phyloP scores from a whole-genome alignment of 164 flowering plant genomes.

The Sedum album region DNA sequence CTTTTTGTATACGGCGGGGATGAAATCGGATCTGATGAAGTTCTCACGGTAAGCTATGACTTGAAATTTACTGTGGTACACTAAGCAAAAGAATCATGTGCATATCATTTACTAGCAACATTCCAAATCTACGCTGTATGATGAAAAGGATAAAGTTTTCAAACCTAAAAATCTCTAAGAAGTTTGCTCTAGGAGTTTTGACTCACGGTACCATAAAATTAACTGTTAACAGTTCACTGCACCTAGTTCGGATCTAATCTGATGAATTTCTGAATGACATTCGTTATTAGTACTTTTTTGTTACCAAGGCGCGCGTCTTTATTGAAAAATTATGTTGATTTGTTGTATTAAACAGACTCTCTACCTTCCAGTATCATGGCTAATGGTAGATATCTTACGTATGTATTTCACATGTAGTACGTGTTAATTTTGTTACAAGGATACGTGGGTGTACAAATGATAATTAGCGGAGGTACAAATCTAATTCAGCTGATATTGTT shows the following conservation, averaged over 20 bases:
- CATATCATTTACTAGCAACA: neutral
- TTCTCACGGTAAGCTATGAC: slow-evolving; percentile 49
- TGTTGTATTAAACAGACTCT: too few species aligned
- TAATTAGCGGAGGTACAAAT: too few species aligned
- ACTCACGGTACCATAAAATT: neutral
- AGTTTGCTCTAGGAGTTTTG: neutral
- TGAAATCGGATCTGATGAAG: slow-evolving; percentile 86
- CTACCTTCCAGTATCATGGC: neutral
- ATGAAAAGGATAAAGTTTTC: too few species aligned
- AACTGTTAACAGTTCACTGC: neutral
- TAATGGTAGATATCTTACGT: neutral
- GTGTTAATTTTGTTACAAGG: neutral
- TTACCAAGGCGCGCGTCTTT: too few species aligned
- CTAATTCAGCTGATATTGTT: too few species aligned
- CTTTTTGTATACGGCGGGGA: slow-evolving; percentile 89
- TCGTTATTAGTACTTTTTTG: too few species aligned
- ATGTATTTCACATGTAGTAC: neutral
- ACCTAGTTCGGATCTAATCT: neutral
- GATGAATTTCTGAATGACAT: neutral
- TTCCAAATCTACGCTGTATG: neutral
- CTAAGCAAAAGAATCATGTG: neutral
- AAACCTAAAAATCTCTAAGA: too few species aligned
- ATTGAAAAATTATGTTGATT: too few species aligned
- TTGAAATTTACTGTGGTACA: neutral
- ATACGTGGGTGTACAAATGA: neutral